Evolutionary conservation across 495 filamentous ascomycete genomes (phyloP), one percentile per base, ranked within the genome.

Genomic region (Letharia lupina): DNA sequence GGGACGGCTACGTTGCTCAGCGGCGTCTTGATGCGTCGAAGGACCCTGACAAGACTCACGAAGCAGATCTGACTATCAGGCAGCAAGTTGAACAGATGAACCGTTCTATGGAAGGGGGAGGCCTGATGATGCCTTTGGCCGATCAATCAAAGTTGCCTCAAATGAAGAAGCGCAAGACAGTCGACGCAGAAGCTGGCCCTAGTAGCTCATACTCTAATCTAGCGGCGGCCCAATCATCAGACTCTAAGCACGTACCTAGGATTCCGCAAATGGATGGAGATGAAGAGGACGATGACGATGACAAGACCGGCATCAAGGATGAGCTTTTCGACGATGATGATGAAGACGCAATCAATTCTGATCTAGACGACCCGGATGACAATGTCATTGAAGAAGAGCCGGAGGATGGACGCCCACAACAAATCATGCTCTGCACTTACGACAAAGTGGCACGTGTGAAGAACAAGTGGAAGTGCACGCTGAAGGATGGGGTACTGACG

Each of bases 381-480:
- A 85, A 88, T 18, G 77, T 86, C 15, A 86, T 88, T 58, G 86
- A 90, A 13, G 88, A 90, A 18, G 89, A 92, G 33, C 87, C 83
- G 35, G 92, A 97, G 50, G 93, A 96, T 63, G 87, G 93, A 23
- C 82, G 82, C 7, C 78, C 77, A 66, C 86, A 85, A 3, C 88
- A 95, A 67, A 90, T 94, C 75, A 97, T 97, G 90, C 85, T 98
- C 48, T 98, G 94, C 80, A 96, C 94, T 71, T 98, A 98, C 73
- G 94, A 99, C 80, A 99, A 99, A 80, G 94, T 99, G 28, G 93
- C 97, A 77, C 83, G 94, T 61, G 95, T 97, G 66, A 99, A 99
- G 87, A 99, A 97, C 76, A 99, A 98, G 87, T 99, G 94, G 94
- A 99, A 99, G 87, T 99, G 94, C 78, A 90, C 89, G 8, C 83